Evolutionary conservation across 2,329 filamentous ascomycete genomes (phyloP), one percentile per base, ranked within the genome.

Genomic region (Penicillium thymicola): DNA sequence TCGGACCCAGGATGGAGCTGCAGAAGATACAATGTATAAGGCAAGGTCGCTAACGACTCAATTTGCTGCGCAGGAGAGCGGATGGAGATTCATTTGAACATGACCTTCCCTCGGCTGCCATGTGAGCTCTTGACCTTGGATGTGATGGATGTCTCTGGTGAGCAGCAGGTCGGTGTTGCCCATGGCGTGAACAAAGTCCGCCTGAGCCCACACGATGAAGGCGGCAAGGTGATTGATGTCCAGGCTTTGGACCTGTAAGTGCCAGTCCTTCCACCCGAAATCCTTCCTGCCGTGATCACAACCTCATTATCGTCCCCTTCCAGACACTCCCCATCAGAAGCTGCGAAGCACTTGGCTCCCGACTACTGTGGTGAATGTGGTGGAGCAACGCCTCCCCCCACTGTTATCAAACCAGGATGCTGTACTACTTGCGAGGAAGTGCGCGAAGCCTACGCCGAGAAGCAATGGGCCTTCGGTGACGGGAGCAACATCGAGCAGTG

Each of bases 51-150:
- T 65, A 50, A 69, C 54, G 5, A 30, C 63, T 32, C 11, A 10
- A 11, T 11, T 52, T 40, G 46, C 25, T 60, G 50, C 53, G 71
- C 65, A 91, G 89, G 91, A 74, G 92, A 99, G 81, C 91, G 93
- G 76, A 97, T 99, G 93, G 94, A 97, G 75, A 99, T 99, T 64
- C 92, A 96, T 74, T 84, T 99, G 76, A 99, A 99, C 79, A 87
- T 99, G 58, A 94, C 91, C 45, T 99, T 99, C 73, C 94, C 94
- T 10, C 87, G 87, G 61, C 84, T 99, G 65, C 94, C 94, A 10
- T 99, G 94, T 78, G 93, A 97, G 76, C 85, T 99, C 50, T 81
- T 97, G 64, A 97, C 94, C 13, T 87, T 99, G 67, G 94, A 99
- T 74, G 93, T 99, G 55, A 99, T 99, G 94, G 94, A 99, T 77